phyloP scores from a whole-genome alignment of 2,329 filamentous ascomycete genomes.

The Chalaropsis thielavioides region DNA sequence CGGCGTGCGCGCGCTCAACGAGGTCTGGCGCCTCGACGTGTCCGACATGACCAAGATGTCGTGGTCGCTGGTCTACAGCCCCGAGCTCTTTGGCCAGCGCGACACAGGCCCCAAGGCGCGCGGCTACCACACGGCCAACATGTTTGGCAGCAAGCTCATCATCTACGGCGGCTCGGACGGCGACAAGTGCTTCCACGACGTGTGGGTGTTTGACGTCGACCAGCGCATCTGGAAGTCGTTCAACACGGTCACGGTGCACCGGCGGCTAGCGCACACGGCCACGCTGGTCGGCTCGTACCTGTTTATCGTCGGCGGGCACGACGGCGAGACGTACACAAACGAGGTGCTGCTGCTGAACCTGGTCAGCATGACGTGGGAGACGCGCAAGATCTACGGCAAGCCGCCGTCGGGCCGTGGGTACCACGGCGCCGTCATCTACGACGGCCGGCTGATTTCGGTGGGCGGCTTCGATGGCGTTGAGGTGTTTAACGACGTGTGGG shows the following conservation, averaged over 20 bases:
- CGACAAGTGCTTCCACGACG: constrained; percentile 57
- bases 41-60: constrained; percentile 52
- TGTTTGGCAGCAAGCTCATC: constrained; percentile 58
- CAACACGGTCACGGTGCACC: constrained; percentile 44
- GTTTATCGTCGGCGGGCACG: constrained; percentile 56
- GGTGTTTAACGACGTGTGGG: constrained; percentile 53
- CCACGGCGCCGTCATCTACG: constrained; percentile 50
- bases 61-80: constrained; percentile 48
- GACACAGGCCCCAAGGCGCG: constrained; percentile 40
- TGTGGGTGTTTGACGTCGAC: constrained; percentile 59
- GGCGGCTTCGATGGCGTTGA: constrained; percentile 54
- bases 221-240: constrained; percentile 45
- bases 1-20: constrained; percentile 54
- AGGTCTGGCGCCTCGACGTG: constrained; percentile 59
- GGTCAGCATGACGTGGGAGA: constrained; percentile 62
- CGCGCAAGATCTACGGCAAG: constrained; percentile 47
- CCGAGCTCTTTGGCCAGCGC: constrained; percentile 25
- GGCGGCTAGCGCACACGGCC: constrained; percentile 52
- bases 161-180: constrained; percentile 57
- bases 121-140: constrained; percentile 59
- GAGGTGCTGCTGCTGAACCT: constrained; percentile 55
- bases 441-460: constrained; percentile 48
- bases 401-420: constrained; percentile 51
- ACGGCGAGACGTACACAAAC: constrained; percentile 55
- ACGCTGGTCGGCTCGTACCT: constrained; percentile 57